phyloP scores from a whole-genome alignment of 2,329 filamentous ascomycete genomes.

The Xylariales sp. region DNA sequence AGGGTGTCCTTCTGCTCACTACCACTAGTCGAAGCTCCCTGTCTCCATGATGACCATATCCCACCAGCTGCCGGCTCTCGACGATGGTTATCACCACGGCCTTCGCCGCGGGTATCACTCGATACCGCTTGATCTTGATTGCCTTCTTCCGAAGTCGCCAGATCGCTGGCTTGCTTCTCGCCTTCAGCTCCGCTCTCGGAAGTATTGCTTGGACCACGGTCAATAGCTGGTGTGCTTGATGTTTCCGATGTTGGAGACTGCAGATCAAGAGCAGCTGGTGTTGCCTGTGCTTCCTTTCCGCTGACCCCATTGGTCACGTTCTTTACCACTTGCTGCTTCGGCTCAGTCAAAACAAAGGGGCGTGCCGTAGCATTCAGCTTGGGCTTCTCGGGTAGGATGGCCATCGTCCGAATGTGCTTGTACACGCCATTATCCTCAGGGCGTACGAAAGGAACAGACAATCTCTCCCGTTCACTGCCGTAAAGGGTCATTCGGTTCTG shows the following conservation, averaged over 20 bases:
- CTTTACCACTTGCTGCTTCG: slow-evolving; percentile 19
- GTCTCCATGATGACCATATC: slow-evolving; percentile 70
- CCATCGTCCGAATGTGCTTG: slow-evolving; percentile 67
- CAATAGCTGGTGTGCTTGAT: slow-evolving; percentile 26
- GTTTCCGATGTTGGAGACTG: slow-evolving; percentile 30
- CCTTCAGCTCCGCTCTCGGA: slow-evolving; percentile 42
- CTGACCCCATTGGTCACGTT: slow-evolving; percentile 18
- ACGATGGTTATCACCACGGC: slow-evolving; percentile 19
- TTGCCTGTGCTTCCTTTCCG: slow-evolving; percentile 22
- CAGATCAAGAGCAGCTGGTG: no score
- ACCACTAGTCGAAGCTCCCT: slow-evolving; percentile 42
- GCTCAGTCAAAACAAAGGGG: slow-evolving; percentile 36
- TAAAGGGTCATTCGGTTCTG: slow-evolving; percentile 85
- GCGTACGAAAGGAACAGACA: slow-evolving; percentile 86
- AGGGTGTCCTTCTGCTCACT: slow-evolving; percentile 50
- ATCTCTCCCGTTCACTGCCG: slow-evolving; percentile 78
- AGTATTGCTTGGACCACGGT: slow-evolving; percentile 26
- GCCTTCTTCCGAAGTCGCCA: slow-evolving; percentile 18
- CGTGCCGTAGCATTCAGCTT: slow-evolving; percentile 52
- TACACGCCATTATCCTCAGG: slow-evolving; percentile 83
- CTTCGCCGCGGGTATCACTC: slow-evolving; percentile 14
- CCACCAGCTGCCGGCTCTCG: slow-evolving; percentile 39
- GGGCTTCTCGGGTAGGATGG: slow-evolving; percentile 48
- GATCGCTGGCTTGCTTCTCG: slow-evolving; percentile 32
- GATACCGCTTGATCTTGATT: slow-evolving; percentile 24